Percentiles rank a stretch among this genome's conserved stretches.
phyloP scores from a whole-genome alignment of 345 rosid genomes.

The Salix koriyanagi region DNA sequence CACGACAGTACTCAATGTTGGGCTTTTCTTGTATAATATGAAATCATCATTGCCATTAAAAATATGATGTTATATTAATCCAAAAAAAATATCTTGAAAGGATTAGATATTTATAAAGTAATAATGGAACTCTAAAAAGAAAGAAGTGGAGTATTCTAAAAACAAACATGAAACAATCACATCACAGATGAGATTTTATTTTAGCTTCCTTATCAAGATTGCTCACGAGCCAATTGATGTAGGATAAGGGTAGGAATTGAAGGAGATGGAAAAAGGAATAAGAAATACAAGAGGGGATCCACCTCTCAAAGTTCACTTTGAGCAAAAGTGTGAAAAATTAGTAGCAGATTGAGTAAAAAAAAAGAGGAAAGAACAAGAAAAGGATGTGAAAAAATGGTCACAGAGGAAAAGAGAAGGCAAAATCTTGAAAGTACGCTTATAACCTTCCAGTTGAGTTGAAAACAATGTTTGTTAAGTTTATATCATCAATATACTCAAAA shows the following conservation, averaged over 20 bases:
- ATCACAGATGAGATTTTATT: background rate
- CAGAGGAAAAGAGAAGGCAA: background rate
- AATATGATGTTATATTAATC: background rate
- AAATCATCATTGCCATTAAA: background rate
- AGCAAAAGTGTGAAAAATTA: background rate
- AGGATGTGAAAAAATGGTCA: background rate
- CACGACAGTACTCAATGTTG: background rate
- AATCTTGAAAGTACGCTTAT: background rate
- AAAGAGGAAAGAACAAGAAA: background rate
- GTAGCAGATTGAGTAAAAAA: background rate
- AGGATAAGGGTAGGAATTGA: background rate
- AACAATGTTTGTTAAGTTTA: background rate
- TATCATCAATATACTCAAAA: background rate
- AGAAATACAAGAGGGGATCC: background rate
- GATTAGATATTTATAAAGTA: background rate
- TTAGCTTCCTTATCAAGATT: background rate
- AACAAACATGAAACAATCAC: background rate
- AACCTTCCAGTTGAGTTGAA: background rate
- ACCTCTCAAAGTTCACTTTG: background rate
- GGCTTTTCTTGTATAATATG: background rate
- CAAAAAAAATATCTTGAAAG: background rate
- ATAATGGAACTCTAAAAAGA: background rate
- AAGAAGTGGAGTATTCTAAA: background rate
- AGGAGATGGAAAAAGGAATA: background rate
- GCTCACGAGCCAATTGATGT: background rate